These are phyloP conservation scores for Pelargonium hybrid DNA, from an alignment of 441 rosid genomes.

Conservation along the genomic window DNA sequence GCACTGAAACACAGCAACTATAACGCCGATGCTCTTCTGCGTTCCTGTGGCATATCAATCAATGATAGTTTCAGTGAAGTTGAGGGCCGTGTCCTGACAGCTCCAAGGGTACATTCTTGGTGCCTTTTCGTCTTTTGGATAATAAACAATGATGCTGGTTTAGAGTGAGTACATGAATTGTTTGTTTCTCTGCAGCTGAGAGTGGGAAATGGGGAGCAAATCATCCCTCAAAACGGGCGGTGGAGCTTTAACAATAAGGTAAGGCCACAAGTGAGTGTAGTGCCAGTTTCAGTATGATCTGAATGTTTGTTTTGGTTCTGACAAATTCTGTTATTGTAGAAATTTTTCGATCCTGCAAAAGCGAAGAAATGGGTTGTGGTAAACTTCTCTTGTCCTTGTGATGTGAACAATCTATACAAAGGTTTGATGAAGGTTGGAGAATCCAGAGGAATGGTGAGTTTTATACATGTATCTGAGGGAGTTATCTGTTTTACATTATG, in stretches of 20 bases:
- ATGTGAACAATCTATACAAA: slow-evolving; percentile 24
- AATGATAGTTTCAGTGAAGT: slow-evolving; percentile 33
- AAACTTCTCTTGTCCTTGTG: slow-evolving; percentile 51
- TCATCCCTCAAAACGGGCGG: slow-evolving; percentile 44
- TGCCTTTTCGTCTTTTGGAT: background rate
- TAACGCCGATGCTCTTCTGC: slow-evolving; percentile 32
- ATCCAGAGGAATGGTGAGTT: slow-evolving; percentile 53
- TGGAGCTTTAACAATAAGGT: slow-evolving; percentile 60
- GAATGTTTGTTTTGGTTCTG: background rate
- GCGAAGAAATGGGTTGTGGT: slow-evolving; percentile 46
- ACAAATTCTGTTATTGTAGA: slow-evolving; percentile 21
- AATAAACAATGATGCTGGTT: background rate
- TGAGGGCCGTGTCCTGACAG: slow-evolving; percentile 39
- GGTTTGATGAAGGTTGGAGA: slow-evolving; percentile 35
- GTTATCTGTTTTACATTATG: background rate
- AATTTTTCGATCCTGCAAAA: slow-evolving; percentile 34
- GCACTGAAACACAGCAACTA: slow-evolving; percentile 38
- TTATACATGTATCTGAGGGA: background rate
- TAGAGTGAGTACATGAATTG: background rate
- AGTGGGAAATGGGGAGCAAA: slow-evolving; percentile 42
- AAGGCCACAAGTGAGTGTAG: background rate
- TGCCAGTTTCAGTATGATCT: background rate
- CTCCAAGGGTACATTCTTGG: slow-evolving; percentile 35
- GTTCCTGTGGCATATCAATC: slow-evolving; percentile 38
- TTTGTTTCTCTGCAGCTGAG: slow-evolving; percentile 28